Base-by-base conservation (phyloP, 768 basidiomycete species). In the Thelephora ganbajun region DNA sequence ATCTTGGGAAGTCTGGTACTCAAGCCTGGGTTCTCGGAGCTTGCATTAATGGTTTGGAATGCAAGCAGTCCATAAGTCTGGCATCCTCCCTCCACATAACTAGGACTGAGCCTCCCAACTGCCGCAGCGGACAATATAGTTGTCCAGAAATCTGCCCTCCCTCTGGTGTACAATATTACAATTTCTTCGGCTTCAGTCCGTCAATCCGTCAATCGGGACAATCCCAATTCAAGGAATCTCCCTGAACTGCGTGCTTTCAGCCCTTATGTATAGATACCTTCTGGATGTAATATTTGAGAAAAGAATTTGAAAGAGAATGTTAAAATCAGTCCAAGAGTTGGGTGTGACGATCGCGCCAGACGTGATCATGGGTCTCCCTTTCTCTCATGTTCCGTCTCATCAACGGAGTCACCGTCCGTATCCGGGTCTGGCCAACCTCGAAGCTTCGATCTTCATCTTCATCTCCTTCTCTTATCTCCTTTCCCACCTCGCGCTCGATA, bases 101-200 rank as follows among this genome's bases (percentile, higher is more conserved):
- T 30, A 9, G 26, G 60, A 75, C 53, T 33, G 71, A 83, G 62
- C 78, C 77, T 18, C 61, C 69, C 5, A 79, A 81, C 55, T 83
- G 81, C 60, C 83, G 81, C 65, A 72, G 71, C 14, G 81, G 82
- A 7, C 59, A 58, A 35, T 65, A 71, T 60, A 61, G 60, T 58
- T 76, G 73, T 4, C 60, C 76, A 1, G 60, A 56, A 6, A 80
- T 77, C 0, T 83, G 80, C 58, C 79, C 77, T 12, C 52, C 65
- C 12, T 73, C 73, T 2, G 65, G 65, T 19, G 66, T 69, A 5
- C 50, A 46, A 16, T 66, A 61, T 54, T 70, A 70, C 53, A 57
- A 52, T 47, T 74, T 69, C 61, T 74, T 74, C 63, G 74, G 71
- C 61, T 74, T 74, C 63, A 75, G 71, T 70, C 36, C 45, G 63